A percentile compares a stretch with the other conserved stretches of the same genome.
phyloP scores from a whole-genome alignment of 768 basidiomycete genomes.

The Candolleomyces aberdarensis region DNA sequence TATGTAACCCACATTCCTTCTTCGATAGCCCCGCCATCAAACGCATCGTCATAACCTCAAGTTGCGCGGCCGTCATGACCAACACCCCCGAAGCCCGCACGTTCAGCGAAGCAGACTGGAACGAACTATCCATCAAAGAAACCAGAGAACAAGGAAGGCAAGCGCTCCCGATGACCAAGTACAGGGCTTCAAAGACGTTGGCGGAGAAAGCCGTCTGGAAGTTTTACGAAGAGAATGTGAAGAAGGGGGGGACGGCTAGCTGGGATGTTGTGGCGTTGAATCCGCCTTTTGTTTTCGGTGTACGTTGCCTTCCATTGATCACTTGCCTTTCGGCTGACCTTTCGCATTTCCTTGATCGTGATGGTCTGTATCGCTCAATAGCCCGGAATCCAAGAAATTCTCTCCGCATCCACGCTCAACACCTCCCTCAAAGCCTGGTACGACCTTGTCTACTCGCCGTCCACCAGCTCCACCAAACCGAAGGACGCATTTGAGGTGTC shows the following conservation, averaged over 20 bases:
- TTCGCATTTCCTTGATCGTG: slow-evolving; percentile 2
- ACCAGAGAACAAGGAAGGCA: slow-evolving; percentile 48
- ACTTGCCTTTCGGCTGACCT: not conserved
- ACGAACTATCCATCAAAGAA: slow-evolving; percentile 41
- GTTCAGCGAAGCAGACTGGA: slow-evolving; percentile 60
- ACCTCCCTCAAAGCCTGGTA: slow-evolving; percentile 32
- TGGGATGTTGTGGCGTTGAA: slow-evolving; percentile 56
- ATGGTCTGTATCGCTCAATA: slow-evolving; percentile 9
- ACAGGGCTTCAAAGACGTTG: slow-evolving; percentile 60
- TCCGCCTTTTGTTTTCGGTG: slow-evolving; percentile 46
- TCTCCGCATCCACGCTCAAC: slow-evolving; percentile 32
- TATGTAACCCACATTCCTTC: no score
- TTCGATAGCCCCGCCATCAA: slow-evolving; percentile 43
- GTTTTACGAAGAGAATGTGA: slow-evolving; percentile 33
- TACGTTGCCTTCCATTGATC: not conserved
- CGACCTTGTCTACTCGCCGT: slow-evolving; percentile 20
- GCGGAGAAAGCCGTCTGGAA: slow-evolving; percentile 58
- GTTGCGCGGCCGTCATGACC: slow-evolving; percentile 45
- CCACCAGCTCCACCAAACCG: slow-evolving; percentile 9
- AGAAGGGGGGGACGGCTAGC: not conserved
- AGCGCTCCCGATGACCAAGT: slow-evolving; percentile 39
- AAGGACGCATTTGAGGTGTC: slow-evolving; percentile 16
- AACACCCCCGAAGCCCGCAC: slow-evolving; percentile 21
- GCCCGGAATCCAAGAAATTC: slow-evolving; percentile 43
- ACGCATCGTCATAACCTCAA: slow-evolving; percentile 69